A percentile compares a stretch with the other conserved stretches of the same genome.
Evolutionary conservation across 257 asterid genomes (phyloP).

Genomic region (Scutellaria galericulata): DNA sequence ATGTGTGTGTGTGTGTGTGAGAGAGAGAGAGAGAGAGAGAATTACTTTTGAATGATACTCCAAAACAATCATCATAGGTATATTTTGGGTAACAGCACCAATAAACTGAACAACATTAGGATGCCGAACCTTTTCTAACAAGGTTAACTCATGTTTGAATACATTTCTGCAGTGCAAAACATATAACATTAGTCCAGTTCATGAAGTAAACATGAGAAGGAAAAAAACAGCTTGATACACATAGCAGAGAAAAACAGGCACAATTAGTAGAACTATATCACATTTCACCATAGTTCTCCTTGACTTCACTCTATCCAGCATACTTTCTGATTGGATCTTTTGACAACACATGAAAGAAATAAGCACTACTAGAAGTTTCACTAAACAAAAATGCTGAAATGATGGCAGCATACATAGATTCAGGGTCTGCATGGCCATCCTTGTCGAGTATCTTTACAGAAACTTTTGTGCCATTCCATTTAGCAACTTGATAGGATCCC

Average conservation of each 20-base stretch:
- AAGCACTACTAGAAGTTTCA: constrained; percentile 22
- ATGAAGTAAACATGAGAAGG: constrained; percentile 13
- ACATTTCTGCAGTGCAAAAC: constrained; percentile 64
- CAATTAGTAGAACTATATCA: background rate
- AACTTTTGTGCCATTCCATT: constrained; percentile 97
- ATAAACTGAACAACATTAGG: constrained; percentile 97
- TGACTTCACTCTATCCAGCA: constrained; percentile 11
- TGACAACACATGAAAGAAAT: background rate
- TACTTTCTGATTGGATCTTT: background rate
- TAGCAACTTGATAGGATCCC: constrained; percentile 99
- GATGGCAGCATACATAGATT: constrained; percentile 60
- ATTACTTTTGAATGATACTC: constrained; percentile 85
- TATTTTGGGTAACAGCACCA: constrained; percentile 97
- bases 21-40: constrained; percentile 42
- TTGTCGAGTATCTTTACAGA: constrained; percentile 96
- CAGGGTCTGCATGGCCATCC: constrained; percentile 79
- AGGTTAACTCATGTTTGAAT: constrained; percentile 81
- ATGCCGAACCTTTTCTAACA: constrained; percentile 95
- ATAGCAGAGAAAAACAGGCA: constrained; percentile 20
- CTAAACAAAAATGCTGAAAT: constrained; percentile 24
- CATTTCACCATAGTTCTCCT: background rate
- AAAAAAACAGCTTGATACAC: constrained; percentile 12
- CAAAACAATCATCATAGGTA: constrained; percentile 95
- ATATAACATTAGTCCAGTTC: constrained; percentile 36
- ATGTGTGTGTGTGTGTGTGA: background rate